Percentiles rank a stretch among this genome's conserved stretches.
phyloP scores from a whole-genome alignment of 345 rosid species.

The Euphorbia tirucalli region DNA sequence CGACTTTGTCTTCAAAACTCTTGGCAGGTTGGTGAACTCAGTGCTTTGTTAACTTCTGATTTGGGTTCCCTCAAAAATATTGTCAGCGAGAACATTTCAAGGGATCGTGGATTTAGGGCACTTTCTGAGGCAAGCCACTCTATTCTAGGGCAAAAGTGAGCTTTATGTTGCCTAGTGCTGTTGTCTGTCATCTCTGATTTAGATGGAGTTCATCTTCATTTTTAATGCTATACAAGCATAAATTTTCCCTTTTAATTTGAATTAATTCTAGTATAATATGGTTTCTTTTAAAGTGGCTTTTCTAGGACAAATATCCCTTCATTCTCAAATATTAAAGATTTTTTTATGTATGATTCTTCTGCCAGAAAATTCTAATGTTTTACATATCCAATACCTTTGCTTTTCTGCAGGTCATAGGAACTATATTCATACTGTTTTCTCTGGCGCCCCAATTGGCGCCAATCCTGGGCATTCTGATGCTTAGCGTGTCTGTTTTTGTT shows the following conservation, averaged over 20 bases:
- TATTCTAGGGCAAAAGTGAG: conserved; percentile 57
- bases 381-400: conserved; percentile 17
- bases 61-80: conserved; percentile 76
- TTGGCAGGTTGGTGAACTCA: conserved; percentile 81
- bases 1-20: not conserved
- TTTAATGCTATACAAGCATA: not conserved
- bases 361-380: not conserved
- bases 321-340: conserved; percentile 18
- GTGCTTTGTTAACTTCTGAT: conserved; percentile 82
- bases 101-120: conserved; percentile 98
- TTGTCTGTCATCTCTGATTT: conserved; percentile 17
- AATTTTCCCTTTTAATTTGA: not conserved
- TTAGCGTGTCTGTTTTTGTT: conserved; percentile 71
- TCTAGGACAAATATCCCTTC: conserved; percentile 1
- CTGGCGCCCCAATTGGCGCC: conserved; percentile 93
- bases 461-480: conserved; percentile 68
- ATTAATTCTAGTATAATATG: not conserved
- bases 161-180: conserved; percentile 40
- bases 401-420: conserved; percentile 66
- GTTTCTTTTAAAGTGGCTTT: not conserved
- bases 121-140: conserved; percentile 96
- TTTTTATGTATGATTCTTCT: conserved; percentile 9
- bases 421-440: conserved; percentile 68
- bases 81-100: conserved; percentile 83
- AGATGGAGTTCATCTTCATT: conserved; percentile 8